Evolutionary conservation across 352 stramenopile species (phyloP), one percentile per base, ranked within the genome.

Genomic region (Saprolegnia parasitica): DNA sequence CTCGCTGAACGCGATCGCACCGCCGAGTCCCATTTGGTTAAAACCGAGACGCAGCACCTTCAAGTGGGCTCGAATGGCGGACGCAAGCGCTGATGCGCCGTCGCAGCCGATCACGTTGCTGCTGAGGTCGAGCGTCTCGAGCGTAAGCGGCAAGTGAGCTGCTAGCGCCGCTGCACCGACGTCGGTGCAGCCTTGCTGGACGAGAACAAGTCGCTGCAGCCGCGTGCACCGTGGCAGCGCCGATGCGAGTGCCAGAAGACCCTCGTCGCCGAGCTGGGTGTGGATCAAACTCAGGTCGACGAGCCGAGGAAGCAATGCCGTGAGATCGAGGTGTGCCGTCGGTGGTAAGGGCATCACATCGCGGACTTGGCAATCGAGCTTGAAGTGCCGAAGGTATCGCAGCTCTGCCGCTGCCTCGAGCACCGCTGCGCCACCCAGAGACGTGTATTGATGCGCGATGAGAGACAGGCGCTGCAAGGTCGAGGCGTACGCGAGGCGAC

Each of bases 131-230:
- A 55, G n/a, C 47, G n/a, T 55, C 24, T 55, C 24, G 5, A 55
- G 47, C 47, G n/a, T 5, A 5, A 5, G 24, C 5, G 24, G n/a
- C 24, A 23, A 29, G n/a, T 55, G 47, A 55, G n/a, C n/a, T 55
- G 24, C 47, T 29, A 55, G n/a, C 24, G 47, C n/a, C 24, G 24
- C 24, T 5, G 47, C 47, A 5, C 47, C 47, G 5, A 55, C 24
- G 24, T 55, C 47, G 2, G 47, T 55, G 47, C 47, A 55, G n/a
- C 47, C 47, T 55, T 55, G 47, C n/a, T 55, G n/a, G 47, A 29
- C 47, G 24, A 55, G 47, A 5, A 23, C n/a, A 55, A 55, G 47
- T 2, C n/a, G n/a, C n/a, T 55, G 47, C 24, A 55, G 47, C n/a
- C 24, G 47, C n/a, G n/a, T 23, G 24, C 47, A 55, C 24, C 24